Percentiles rank a stretch among this genome's conserved stretches.
Evolutionary conservation across 2,329 filamentous ascomycete genomes (phyloP).

Genomic region (Bipolaris gigantea): DNA sequence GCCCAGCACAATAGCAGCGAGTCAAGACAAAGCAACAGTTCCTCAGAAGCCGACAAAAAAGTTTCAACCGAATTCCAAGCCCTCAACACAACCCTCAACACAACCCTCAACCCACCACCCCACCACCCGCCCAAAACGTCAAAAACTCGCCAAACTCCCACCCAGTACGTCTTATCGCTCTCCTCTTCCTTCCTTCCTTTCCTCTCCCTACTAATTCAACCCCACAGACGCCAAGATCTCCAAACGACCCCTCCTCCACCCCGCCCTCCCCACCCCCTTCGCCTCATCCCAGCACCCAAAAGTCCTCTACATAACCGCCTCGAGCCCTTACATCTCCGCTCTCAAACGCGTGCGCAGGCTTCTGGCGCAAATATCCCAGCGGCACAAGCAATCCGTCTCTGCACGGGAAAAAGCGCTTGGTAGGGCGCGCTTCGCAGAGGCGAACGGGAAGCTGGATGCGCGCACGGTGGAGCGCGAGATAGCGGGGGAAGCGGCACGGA

Average conservation of each 20-base stretch:
- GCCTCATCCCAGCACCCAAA: constrained; percentile 54
- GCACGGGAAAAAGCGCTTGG: background rate
- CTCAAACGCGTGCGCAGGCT: constrained; percentile 67
- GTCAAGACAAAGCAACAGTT: background rate
- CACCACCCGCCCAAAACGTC: background rate
- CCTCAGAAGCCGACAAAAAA: background rate
- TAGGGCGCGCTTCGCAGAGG: constrained; percentile 7
- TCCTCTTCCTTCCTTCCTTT: background rate
- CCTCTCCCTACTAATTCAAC: background rate
- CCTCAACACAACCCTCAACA: background rate
- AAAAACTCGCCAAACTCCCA: constrained; percentile 29
- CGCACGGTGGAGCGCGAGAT: constrained; percentile 34
- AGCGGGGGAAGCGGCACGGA: constrained; percentile 25
- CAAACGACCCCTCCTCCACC: constrained; percentile 62
- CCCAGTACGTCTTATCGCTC: constrained; percentile 19
- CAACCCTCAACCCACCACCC: background rate
- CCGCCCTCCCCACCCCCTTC: constrained; percentile 58
- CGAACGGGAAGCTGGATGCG: constrained; percentile 33
- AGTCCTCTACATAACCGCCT: constrained; percentile 66
- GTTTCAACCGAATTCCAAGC: constrained; percentile 1
- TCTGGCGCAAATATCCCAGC: constrained; percentile 60
- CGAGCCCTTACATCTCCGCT: constrained; percentile 68
- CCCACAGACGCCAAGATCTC: constrained; percentile 12
- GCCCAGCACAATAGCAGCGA: background rate
- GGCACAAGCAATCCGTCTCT: constrained; percentile 47